Evolutionary conservation across 2,329 filamentous ascomycete genomes (phyloP).

Genomic region (Colletotrichum sidae): DNA sequence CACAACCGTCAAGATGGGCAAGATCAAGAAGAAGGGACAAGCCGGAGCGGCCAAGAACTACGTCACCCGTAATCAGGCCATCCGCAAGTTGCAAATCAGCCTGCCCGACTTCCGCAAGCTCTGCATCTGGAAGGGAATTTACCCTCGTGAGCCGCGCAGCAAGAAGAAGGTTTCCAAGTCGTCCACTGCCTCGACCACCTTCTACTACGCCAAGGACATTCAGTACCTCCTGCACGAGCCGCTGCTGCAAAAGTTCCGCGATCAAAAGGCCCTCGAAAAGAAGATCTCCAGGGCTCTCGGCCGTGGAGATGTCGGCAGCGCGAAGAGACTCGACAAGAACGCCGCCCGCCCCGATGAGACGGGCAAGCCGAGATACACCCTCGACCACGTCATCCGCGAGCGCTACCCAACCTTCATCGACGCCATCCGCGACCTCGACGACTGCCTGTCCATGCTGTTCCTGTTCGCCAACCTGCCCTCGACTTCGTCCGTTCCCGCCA

Average conservation of each 20-base stretch:
- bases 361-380: conserved; percentile 86
- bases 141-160: conserved; percentile 94
- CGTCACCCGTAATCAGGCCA: conserved; percentile 95
- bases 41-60: conserved; percentile 97
- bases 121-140: conserved; percentile 99
- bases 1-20: conserved; percentile 65
- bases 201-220: conserved; percentile 93
- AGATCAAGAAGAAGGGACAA: conserved; percentile 92
- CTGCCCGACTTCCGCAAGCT: conserved; percentile 97
- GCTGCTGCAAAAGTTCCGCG: conserved; percentile 91
- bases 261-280: conserved; percentile 96
- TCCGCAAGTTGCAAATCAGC: conserved; percentile 97
- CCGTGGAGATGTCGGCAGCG: conserved; percentile 90
- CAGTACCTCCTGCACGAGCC: conserved; percentile 98
- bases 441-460: conserved; percentile 96
- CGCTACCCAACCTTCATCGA: conserved; percentile 98
- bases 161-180: conserved; percentile 97
- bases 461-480: conserved; percentile 97
- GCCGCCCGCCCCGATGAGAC: conserved; percentile 90
- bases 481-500: conserved; percentile 87
- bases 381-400: conserved; percentile 98
- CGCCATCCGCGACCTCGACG: conserved; percentile 92
- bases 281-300: conserved; percentile 96
- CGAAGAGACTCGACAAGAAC: conserved; percentile 86
- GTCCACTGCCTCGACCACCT: conserved; percentile 90